These are phyloP conservation scores for Penicillium sp. DNA, from an alignment of 2,329 filamentous ascomycete species.

Conservation along the genomic window DNA sequence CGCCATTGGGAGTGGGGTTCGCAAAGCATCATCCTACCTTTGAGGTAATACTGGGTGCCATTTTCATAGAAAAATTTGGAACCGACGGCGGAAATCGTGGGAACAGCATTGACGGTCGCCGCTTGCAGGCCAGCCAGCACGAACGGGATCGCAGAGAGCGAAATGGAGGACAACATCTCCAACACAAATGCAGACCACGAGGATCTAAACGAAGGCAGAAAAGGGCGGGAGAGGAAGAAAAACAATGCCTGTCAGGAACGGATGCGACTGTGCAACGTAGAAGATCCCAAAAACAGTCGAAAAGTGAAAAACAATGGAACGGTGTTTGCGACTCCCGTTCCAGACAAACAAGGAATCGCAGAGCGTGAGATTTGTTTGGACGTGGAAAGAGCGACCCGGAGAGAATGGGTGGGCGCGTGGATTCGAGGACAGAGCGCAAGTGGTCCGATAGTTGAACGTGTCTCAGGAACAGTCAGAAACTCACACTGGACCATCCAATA, in stretches of 20 bases:
- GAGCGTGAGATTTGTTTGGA: background rate
- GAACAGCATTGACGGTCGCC: slow-evolving; percentile 38
- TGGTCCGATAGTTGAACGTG: too few species aligned
- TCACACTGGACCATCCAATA: too few species aligned
- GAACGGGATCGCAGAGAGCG: slow-evolving; percentile 14
- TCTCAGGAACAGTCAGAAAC: too few species aligned
- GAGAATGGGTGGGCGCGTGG: too few species aligned
- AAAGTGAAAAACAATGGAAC: too few species aligned
- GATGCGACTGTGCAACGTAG: background rate
- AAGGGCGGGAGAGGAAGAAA: background rate
- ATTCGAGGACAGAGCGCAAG: too few species aligned
- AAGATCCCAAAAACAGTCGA: too few species aligned
- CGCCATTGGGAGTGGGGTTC: background rate
- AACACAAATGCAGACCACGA: background rate
- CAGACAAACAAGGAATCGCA: too few species aligned
- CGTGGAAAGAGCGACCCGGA: slow-evolving; percentile 5
- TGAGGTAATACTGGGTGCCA: slow-evolving; percentile 77
- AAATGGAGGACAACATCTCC: slow-evolving; percentile 20
- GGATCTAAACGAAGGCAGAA: background rate
- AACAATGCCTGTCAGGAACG: too few species aligned
- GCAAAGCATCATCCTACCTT: slow-evolving; percentile 49
- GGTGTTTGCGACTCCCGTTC: too few species aligned
- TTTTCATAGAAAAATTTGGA: slow-evolving; percentile 81
- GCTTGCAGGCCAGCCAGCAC: slow-evolving; percentile 25
- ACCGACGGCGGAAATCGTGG: slow-evolving; percentile 57